Evolutionary conservation across 805 yeast genomes (phyloP).

Genomic region (Starmera amethionina): DNA sequence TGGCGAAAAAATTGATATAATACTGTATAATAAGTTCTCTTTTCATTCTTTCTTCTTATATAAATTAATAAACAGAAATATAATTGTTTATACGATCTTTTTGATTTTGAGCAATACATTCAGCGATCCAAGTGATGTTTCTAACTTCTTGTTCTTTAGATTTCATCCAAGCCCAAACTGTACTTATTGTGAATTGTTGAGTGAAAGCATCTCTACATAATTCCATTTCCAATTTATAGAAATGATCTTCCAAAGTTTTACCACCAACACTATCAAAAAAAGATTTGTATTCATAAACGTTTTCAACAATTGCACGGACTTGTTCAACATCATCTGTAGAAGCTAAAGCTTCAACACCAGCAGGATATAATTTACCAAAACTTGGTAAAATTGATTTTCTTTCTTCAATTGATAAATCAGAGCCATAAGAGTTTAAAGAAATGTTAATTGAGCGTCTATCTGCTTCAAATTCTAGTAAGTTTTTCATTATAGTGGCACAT

Average conservation of each 20-base stretch:
- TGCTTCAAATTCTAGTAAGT: conserved; percentile 80
- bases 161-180: conserved; percentile 95
- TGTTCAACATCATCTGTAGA: conserved; percentile 80
- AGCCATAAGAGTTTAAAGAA: conserved; percentile 77
- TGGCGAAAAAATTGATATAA: too few species aligned
- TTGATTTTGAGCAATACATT: conserved; percentile 98
- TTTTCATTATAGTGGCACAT: conserved; percentile 70
- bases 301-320: conserved; percentile 53
- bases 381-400: conserved; percentile 66
- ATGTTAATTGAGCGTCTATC: conserved; percentile 93
- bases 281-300: conserved; percentile 55
- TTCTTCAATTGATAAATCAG: conserved; percentile 69
- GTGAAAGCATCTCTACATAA: conserved; percentile 89
- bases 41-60: not conserved
- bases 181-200: conserved; percentile 85
- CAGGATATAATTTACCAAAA: conserved; percentile 74
- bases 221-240: conserved; percentile 87
- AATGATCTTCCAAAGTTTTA: conserved; percentile 84
- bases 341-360: conserved; percentile 53
- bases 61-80: conserved; percentile 76
- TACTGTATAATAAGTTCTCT: not conserved
- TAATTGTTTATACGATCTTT: conserved; percentile 87
- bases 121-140: conserved; percentile 99
- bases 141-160: conserved; percentile 95
- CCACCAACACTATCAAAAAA: conserved; percentile 38